phyloP scores from a whole-genome alignment of 2,329 filamentous ascomycete genomes.

The Bipolaris bicolor region DNA sequence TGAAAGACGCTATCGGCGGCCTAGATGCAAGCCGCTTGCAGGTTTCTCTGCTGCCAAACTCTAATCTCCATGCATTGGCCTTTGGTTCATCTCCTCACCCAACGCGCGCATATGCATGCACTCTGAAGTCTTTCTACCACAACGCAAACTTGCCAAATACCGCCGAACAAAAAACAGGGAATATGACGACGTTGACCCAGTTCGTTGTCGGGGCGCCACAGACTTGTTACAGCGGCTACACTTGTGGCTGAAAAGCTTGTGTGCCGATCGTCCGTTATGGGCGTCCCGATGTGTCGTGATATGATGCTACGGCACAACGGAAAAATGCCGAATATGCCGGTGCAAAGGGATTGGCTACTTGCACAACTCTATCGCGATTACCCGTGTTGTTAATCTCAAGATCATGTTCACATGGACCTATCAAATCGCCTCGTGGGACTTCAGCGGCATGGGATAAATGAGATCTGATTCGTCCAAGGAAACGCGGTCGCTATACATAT shows the following conservation, averaged over 20 bases:
- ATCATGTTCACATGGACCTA: too few species aligned
- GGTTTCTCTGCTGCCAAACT: slow-evolving; percentile 3
- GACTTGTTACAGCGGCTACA: not conserved
- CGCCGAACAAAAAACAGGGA: not conserved
- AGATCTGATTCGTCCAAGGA: too few species aligned
- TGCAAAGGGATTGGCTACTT: not conserved
- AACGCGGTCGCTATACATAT: too few species aligned
- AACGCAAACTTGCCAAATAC: not conserved
- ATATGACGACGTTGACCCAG: not conserved
- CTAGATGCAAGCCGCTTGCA: slow-evolving; percentile 15
- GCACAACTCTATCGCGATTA: not conserved
- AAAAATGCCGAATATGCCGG: slow-evolving; percentile 5
- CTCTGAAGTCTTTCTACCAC: not conserved
- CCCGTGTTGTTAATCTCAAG: not conserved
- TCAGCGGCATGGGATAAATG: too few species aligned
- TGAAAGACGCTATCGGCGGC: slow-evolving; percentile 5
- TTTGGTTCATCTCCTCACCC: not conserved
- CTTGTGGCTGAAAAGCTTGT: slow-evolving; percentile 6
- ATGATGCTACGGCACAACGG: slow-evolving; percentile 3
- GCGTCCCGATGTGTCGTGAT: slow-evolving; percentile 1
- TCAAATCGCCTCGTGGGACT: too few species aligned
- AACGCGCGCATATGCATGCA: not conserved
- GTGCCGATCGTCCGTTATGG: slow-evolving; percentile 20
- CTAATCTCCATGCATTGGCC: slow-evolving; percentile 1
- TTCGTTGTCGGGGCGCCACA: not conserved